A percentile compares a stretch with the other conserved stretches of the same genome.
phyloP scores from a whole-genome alignment of 148 eudicot species.

The Linanthus parryae region DNA sequence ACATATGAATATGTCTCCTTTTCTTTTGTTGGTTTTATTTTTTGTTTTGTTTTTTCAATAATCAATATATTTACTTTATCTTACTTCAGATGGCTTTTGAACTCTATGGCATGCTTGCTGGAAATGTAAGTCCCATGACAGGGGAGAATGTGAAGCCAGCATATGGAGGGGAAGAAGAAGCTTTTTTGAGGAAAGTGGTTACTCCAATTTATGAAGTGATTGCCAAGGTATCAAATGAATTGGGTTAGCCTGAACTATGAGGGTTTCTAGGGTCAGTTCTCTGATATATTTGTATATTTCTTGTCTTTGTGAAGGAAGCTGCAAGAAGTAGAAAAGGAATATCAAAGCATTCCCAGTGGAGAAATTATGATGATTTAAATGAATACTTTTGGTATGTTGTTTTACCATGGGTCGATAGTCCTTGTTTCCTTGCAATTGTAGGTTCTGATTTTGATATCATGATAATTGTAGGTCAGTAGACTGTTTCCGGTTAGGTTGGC shows the following conservation, averaged over 20 bases:
- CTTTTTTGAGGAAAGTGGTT: conserved; percentile 78
- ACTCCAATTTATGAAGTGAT: conserved; percentile 77
- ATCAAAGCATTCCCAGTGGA: conserved; percentile 97
- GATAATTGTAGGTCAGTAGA: conserved; percentile 68
- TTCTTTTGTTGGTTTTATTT: too few species aligned
- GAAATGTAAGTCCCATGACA: conserved; percentile 88
- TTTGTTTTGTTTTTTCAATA: too few species aligned
- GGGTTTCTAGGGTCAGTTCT: too few species aligned
- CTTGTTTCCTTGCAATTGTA: background rate
- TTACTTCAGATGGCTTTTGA: conserved; percentile 89
- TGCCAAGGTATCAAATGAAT: conserved; percentile 39
- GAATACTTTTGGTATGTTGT: conserved; percentile 84
- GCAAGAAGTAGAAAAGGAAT: conserved; percentile 71
- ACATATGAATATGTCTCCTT: too few species aligned
- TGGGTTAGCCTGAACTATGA: background rate
- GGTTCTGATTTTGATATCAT: background rate
- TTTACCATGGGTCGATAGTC: background rate
- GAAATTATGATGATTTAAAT: conserved; percentile 97
- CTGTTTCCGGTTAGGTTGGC: conserved; percentile 97
- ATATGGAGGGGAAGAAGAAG: conserved; percentile 95
- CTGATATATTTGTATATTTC: background rate
- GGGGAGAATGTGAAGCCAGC: conserved; percentile 93
- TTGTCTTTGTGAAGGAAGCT: conserved; percentile 54
- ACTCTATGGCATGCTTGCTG: conserved; percentile 93
- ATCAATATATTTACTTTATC: too few species aligned